Evolutionary conservation across 2,329 filamentous ascomycete genomes (phyloP).

Genomic region (Fusarium floridanum): DNA sequence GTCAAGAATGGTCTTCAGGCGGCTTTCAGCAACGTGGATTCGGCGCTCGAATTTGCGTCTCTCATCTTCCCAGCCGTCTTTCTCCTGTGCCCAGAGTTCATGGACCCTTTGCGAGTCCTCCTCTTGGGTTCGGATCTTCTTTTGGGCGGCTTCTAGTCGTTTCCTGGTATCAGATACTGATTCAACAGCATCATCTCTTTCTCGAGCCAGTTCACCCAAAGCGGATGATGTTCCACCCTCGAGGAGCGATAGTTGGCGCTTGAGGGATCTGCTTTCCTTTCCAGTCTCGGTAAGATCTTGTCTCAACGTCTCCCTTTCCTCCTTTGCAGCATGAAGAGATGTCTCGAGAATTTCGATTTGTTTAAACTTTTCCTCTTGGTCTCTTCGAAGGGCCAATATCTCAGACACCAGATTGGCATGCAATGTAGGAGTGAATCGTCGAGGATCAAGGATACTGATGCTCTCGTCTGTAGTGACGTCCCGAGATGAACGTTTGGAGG

Average conservation of each 20-base stretch:
- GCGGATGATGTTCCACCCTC: slow-evolving; percentile 92
- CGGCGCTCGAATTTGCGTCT: slow-evolving; percentile 85
- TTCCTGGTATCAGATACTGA: slow-evolving; percentile 78
- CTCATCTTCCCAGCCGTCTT: slow-evolving; percentile 86
- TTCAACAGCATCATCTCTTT: slow-evolving; percentile 87
- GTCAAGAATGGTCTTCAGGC: slow-evolving; percentile 85
- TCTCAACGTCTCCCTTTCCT: slow-evolving; percentile 80
- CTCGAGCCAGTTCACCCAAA: slow-evolving; percentile 83
- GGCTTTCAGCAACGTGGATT: slow-evolving; percentile 89
- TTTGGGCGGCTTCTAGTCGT: slow-evolving; percentile 82
- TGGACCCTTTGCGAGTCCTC: slow-evolving; percentile 85
- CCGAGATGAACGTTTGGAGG: slow-evolving; percentile 65
- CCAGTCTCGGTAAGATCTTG: slow-evolving; percentile 71
- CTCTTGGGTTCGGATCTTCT: slow-evolving; percentile 82
- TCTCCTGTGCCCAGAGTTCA: slow-evolving; percentile 85
- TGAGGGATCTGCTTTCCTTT: slow-evolving; percentile 84
- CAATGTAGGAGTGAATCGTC: slow-evolving; percentile 93
- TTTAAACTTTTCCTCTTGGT: slow-evolving; percentile 90
- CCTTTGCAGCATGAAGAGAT: slow-evolving; percentile 76
- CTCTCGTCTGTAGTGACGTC: slow-evolving; percentile 76
- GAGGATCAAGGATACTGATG: slow-evolving; percentile 84
- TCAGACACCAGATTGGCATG: slow-evolving; percentile 96
- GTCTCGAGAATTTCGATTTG: slow-evolving; percentile 88
- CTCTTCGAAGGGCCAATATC: slow-evolving; percentile 86
- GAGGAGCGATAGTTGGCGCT: slow-evolving; percentile 86